These are phyloP conservation scores for Sugiyamaella smithiae DNA, from an alignment of 805 yeast species.

Conservation along the genomic window DNA sequence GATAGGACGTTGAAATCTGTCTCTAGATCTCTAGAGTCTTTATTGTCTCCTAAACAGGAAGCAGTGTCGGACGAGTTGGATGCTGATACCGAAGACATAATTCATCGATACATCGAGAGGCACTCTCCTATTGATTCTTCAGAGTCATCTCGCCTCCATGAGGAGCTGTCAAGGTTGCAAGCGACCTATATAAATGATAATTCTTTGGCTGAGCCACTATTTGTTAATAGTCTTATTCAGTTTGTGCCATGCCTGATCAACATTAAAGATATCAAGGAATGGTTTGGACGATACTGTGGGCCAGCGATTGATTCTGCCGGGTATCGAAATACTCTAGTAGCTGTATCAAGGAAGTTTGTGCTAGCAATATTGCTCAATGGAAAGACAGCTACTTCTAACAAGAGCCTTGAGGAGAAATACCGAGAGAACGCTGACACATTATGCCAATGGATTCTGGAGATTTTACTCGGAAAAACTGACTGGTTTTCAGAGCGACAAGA, in stretches of 20 bases:
- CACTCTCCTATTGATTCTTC: constrained; percentile 19
- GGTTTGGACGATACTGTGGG: constrained; percentile 49
- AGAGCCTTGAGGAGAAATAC: constrained; percentile 18
- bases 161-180: constrained; percentile 32
- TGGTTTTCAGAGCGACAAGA: constrained; percentile 6
- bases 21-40: constrained; percentile 4
- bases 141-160: constrained; percentile 35
- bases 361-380: constrained; percentile 28
- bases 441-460: constrained; percentile 27
- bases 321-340: constrained; percentile 39
- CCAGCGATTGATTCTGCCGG: constrained; percentile 63
- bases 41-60: constrained; percentile 3
- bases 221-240: constrained; percentile 32
- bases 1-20: constrained; percentile 1
- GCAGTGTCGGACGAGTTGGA: not conserved
- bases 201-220: constrained; percentile 24
- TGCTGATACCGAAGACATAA: constrained; percentile 9
- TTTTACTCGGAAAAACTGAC: constrained; percentile 23
- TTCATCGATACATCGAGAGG: constrained; percentile 14
- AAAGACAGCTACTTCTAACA: constrained; percentile 8
- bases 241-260: constrained; percentile 33
- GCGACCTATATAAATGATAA: constrained; percentile 18
- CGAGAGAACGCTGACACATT: constrained; percentile 22
- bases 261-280: constrained; percentile 36
- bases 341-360: constrained; percentile 33